Conservation (phyloP, 164 flowering plant species). For the Warburgia ugandensis region DNA sequence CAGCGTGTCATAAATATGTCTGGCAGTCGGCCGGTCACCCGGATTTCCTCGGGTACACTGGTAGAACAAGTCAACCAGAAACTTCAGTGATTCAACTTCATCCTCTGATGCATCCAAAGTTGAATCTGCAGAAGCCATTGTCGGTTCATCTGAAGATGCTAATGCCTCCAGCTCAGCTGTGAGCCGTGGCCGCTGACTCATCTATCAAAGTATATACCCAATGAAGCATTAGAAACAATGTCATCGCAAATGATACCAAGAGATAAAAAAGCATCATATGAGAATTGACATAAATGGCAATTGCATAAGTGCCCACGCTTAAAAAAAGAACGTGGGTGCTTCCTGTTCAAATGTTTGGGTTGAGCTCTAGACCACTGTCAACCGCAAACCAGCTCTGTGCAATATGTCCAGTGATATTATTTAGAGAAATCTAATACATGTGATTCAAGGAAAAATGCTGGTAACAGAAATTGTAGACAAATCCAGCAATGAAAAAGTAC, state of each 20-base stretch:
- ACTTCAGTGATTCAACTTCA: constrained; percentile 34
- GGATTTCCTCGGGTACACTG: constrained; percentile 63
- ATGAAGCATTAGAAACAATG: background rate
- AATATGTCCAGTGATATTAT: no score
- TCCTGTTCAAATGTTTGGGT: background rate
- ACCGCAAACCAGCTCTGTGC: no score
- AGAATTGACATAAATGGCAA: background rate
- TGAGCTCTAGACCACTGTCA: no score
- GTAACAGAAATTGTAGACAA: no score
- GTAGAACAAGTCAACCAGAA: constrained; percentile 50
- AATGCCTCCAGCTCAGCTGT: constrained; percentile 51
- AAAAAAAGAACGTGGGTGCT: background rate
- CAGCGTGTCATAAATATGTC: constrained; percentile 40
- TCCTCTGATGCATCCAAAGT: constrained; percentile 12
- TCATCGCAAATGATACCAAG: background rate
- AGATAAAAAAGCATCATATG: background rate
- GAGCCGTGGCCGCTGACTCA: constrained; percentile 59
- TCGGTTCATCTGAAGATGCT: constrained; percentile 16
- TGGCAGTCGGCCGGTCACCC: constrained; percentile 64
- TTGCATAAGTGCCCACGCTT: no score
- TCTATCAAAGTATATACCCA: constrained; percentile 17
- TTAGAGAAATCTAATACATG: no score
- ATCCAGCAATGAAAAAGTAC: no score
- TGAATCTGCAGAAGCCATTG: constrained; percentile 18
- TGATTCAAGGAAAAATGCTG: no score